phyloP scores from a whole-genome alignment of 139 green algal species.

The Chlamydomonas sp. region DNA sequence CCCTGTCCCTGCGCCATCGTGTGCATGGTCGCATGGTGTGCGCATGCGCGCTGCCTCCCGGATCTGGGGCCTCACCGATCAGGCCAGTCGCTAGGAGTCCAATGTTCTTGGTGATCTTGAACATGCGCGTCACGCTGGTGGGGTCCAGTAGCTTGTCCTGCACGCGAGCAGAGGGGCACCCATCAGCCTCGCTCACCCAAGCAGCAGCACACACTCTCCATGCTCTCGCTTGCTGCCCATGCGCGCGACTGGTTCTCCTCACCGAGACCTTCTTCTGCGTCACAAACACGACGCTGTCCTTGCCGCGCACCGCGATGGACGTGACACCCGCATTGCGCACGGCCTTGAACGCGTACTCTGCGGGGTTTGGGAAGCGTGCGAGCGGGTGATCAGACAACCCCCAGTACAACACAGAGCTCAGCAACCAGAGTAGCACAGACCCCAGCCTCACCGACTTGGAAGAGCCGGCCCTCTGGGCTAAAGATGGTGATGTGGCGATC shows the following conservation, averaged over 20 bases:
- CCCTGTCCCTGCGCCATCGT: too few relatives aligned
- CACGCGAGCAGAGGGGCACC: conserved; percentile 13
- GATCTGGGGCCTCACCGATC: conserved; percentile 12
- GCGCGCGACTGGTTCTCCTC: too few relatives aligned
- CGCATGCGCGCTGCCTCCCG: background rate
- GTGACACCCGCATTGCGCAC: conserved; percentile 86
- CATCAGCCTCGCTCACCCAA: background rate
- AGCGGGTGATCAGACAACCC: background rate
- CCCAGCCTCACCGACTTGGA: conserved; percentile 77
- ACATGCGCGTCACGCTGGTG: conserved; percentile 75
- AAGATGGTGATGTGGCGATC: conserved; percentile 97
- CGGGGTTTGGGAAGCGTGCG: background rate
- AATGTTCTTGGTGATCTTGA: conserved; percentile 84
- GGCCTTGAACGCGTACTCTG: conserved; percentile 99
- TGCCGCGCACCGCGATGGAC: conserved; percentile 83
- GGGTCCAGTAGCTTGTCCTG: conserved; percentile 96
- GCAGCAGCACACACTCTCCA: too few relatives aligned
- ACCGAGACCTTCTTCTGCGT: conserved; percentile 88
- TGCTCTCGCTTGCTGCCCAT: too few relatives aligned
- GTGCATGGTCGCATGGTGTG: background rate
- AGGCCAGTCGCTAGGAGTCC: conserved; percentile 90
- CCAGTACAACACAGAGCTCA: background rate
- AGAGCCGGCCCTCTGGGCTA: conserved; percentile 85
- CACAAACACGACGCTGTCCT: conserved; percentile 85
- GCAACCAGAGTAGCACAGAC: background rate